Base-by-base conservation (phyloP, 2,329 filamentous ascomycete species). In the Penicillium hesseltinei region DNA sequence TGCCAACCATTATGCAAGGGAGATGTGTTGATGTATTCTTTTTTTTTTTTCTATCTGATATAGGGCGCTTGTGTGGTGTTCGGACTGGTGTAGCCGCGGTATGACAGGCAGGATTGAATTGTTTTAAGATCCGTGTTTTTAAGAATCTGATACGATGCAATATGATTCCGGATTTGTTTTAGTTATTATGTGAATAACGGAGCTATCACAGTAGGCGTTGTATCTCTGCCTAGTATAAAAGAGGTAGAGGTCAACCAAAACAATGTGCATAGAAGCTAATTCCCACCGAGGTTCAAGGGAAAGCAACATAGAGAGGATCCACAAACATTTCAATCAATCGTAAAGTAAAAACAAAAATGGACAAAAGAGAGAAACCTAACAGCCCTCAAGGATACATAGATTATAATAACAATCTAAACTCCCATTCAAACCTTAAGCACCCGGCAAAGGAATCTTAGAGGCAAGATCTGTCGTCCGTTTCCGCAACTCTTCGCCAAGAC, bases 401-500 rank as follows among this genome's bases (percentile, higher is more conserved):
- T 31, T 33, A 23, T 23, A 38, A 17, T 11, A n/a, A 46, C 15
- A 36, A 47, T 39, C 33, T 36, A 21, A 33, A 46, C 23, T 21
- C 10, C 17, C 5, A 35, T 46, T 13, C 44, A 42, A 25, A 11
- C 8, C 17, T 61, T 43, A 61, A 36, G 59, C 51, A n/a, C 59
- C 53, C 38, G 60, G 53, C 31, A 62, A 53, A 54, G 59, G 44
- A 19, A 60, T 45, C 35, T 66, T 62, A 19, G 58, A 55, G 38
- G 61, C 52, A 35, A 61, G 45, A 27, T 66, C 62, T 36, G 60
- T 57, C 31, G 63, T 71, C 40, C 70, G 61, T 51, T 62, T 65
- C n/a, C 90, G 25, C 91, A 97, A 75, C 82, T 97, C 29, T 92
- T 97, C 75, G 87, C 92, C 71, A 93, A 96, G 89, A 87, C 91